Evolutionary conservation across 2,329 filamentous ascomycete species (phyloP).

Genomic region (Phaeosphaeria sp.): DNA sequence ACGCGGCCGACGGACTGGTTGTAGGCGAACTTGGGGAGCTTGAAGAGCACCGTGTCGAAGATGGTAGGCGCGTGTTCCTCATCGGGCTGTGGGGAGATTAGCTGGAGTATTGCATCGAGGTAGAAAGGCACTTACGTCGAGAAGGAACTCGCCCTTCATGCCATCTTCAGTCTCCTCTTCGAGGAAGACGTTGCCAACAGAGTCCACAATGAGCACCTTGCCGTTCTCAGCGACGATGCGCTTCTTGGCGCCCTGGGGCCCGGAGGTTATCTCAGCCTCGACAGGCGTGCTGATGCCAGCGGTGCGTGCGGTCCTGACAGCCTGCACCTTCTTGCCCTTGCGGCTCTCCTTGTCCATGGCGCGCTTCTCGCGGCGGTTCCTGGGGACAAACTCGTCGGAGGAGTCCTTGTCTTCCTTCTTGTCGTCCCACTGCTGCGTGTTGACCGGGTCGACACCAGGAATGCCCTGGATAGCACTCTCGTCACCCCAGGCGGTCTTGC

Average conservation of each 20-base stretch:
- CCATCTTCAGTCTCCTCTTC: slow-evolving; percentile 91
- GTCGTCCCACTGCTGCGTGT: slow-evolving; percentile 39
- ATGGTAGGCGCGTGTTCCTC: slow-evolving; percentile 81
- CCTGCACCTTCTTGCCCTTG: slow-evolving; percentile 63
- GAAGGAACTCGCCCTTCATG: slow-evolving; percentile 78
- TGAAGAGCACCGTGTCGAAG: slow-evolving; percentile 81
- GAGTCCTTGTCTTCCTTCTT: slow-evolving; percentile 47
- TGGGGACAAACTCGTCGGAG: slow-evolving; percentile 61
- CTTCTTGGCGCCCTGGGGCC: slow-evolving; percentile 80
- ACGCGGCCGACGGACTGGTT: slow-evolving; percentile 54
- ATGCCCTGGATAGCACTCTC: slow-evolving; percentile 71
- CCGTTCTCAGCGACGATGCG: slow-evolving; percentile 92
- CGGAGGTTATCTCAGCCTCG: slow-evolving; percentile 58
- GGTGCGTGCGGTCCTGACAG: slow-evolving; percentile 63
- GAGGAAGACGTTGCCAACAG: slow-evolving; percentile 90
- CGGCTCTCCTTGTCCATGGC: slow-evolving; percentile 85
- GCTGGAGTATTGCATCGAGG: not conserved
- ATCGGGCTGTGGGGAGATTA: slow-evolving; percentile 64
- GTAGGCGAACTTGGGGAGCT: slow-evolving; percentile 78
- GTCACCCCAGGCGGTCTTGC: slow-evolving; percentile 89
- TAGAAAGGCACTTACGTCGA: slow-evolving; percentile 73
- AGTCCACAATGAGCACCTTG: slow-evolving; percentile 92
- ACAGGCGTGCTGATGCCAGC: slow-evolving; percentile 62
- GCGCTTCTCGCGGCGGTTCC: slow-evolving; percentile 84
- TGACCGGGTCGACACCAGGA: slow-evolving; percentile 60